Evolutionary conservation across 352 stramenopile genomes (phyloP), one percentile per base, ranked within the genome.

Genomic region (Phytophthora melonis): DNA sequence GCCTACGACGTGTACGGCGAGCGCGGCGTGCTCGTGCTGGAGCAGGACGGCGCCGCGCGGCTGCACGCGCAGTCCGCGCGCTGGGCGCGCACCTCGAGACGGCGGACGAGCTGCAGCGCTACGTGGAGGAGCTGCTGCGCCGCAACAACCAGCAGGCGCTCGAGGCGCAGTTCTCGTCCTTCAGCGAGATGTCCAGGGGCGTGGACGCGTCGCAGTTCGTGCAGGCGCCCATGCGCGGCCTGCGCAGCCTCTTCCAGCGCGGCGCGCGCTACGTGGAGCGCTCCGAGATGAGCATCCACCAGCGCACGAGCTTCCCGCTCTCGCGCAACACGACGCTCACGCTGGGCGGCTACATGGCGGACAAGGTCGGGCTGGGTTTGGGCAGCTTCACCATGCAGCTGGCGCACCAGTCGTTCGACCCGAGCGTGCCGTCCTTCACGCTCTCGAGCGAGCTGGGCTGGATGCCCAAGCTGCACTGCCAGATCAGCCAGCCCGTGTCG

Each of bases 1-100:
- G 86, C 88, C 55, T 96, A 96, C 74, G 87, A 94, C 70, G 67
- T 90, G 45, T 93, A 93, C 71, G 89, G 89, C 56, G 89, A 96
- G 63, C 41, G 84, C 58, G 89, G 86, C 5, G 82, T 96, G 13
- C 70, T 81, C 13, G 87, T 86, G 50, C 72, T 93, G 32, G 89
- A 96, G 58, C 83, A 93, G 53, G 77, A 92, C 71, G 71, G 58
- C 8, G 72, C 58, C 9, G 68, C 72, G 34, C 70, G 71, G 21
- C 63, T 81, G n/a, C n/a, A n/a, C n/a, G n/a, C n/a, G n/a, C n/a
- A n/a, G n/a, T n/a, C 21, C 74, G 82, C 7, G 75, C 75, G 5
- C 52, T 91, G 1, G 82, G 84, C 7, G 66, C 75, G n/a, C 80
- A 89, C 56, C 64, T 93, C 23, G 72, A 88, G 60, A 78, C 77